Base-by-base conservation (phyloP, 352 stramenopile genomes). In the Phytophthora sansomeana region DNA sequence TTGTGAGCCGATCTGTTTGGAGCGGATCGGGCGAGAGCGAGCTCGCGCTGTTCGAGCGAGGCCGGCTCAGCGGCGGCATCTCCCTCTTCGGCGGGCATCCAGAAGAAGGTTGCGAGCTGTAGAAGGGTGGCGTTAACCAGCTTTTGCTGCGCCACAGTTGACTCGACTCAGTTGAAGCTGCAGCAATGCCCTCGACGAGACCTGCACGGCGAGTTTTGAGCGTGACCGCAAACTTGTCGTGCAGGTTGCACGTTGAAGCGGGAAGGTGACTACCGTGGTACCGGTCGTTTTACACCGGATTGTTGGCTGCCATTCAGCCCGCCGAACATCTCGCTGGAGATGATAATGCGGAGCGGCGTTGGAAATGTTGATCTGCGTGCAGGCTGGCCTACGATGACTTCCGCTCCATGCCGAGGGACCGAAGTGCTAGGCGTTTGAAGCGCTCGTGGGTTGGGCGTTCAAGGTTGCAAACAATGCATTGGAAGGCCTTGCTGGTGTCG, bases 41-140 rank as follows among this genome's bases (percentile, higher is more conserved):
- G 33, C 39, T 67, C 63, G 58, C 63, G 52, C 63, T 67, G 63
- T 72, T 72, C 56, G 62, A 70, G 32, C 13, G 26, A 57, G 36
- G 38, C 38, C 28, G 29, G 39, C 59, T 60, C 48, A 67, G 49
- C 39, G 19, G 21, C 26, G 28, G 16, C 32, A 36, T 36, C 32
- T 14, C 32, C 3, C 32, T 36, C 32, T 10, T 36, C 32, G n/a
- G n/a, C n/a, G n/a, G 28, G 36, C 47, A 30, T 19, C 46, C 28
- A 58, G 29, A 29, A 51, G 26, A 21, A 14, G 13, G 55, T 30
- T 11, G 33, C 17, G n/a, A n/a, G n/a, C n/a, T n/a, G n/a, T n/a
- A 39, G 48, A 14, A 36, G 50, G 28, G 14, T 2, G 38, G 16
- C 17, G 17, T 16, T 14, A 28, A 24, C 33, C 35, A 61, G 42